These are phyloP conservation scores for Meira miltonrushii DNA, from an alignment of 1,284 basidiomycete genomes.

Conservation along the genomic window DNA sequence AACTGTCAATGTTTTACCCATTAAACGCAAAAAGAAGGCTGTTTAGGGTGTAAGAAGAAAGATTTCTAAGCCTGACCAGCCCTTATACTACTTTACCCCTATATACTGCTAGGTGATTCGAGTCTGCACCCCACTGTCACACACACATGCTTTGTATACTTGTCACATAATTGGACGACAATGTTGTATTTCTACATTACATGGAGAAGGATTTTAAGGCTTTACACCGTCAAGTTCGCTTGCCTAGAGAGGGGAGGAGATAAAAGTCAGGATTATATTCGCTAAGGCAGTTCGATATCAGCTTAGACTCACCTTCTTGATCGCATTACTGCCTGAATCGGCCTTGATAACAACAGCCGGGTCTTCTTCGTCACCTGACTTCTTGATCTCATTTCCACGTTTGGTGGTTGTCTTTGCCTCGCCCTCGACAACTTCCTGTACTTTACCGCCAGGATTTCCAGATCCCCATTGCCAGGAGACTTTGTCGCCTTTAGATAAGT, in stretches of 20 bases:
- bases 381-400: conserved; percentile 29
- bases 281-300: too few species aligned
- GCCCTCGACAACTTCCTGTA: conserved; percentile 34
- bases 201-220: conserved; percentile 14
- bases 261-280: too few species aligned
- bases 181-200: neutral
- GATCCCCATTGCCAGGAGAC: conserved; percentile 18
- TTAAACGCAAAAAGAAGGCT: conserved; percentile 5
- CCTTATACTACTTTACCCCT: neutral
- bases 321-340: conserved; percentile 23
- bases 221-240: conserved; percentile 33
- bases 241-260: conserved; percentile 15
- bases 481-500: conserved; percentile 21
- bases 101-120: too few species aligned
- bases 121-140: too few species aligned
- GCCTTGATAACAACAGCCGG: conserved; percentile 35
- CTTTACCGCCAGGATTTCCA: conserved; percentile 24
- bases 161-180: neutral
- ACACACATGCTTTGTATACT: too few species aligned
- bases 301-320: conserved; percentile 39
- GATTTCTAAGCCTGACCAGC: neutral
- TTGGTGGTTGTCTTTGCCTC: conserved; percentile 31
- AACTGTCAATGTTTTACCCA: conserved; percentile 1
- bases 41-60: neutral
- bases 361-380: conserved; percentile 27